These are phyloP conservation scores for Aspergillus carbonarius DNA, from an alignment of 2,329 filamentous ascomycete species.

Conservation along the genomic window DNA sequence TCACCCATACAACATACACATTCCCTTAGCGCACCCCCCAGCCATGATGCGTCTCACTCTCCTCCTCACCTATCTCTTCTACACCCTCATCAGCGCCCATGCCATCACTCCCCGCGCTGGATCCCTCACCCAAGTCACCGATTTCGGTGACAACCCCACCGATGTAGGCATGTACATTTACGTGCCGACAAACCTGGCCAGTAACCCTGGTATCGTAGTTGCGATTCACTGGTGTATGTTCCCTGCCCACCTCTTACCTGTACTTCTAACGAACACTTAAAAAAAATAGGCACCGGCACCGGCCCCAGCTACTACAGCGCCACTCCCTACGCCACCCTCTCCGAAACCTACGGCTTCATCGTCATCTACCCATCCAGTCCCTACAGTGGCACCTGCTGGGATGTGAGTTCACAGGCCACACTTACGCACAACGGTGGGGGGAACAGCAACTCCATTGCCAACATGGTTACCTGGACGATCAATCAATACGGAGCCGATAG, in stretches of 20 bases:
- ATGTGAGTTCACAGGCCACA: constrained; percentile 50
- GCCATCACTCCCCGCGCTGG: constrained; percentile 13
- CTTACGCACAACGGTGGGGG: constrained; percentile 39
- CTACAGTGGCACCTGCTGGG: constrained; percentile 58
- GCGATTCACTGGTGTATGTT: constrained; percentile 57
- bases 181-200: constrained; percentile 45
- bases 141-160: constrained; percentile 49
- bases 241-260: not conserved
- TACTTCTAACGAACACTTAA: not conserved
- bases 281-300: constrained; percentile 15
- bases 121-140: constrained; percentile 33
- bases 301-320: constrained; percentile 47
- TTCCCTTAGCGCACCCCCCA: too few relatives aligned
- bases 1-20: too few relatives aligned
- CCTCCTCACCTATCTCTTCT: constrained; percentile 2
- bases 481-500: constrained; percentile 34
- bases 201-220: constrained; percentile 54
- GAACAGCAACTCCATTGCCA: constrained; percentile 42
- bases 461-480: constrained; percentile 40
- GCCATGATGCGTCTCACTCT: not conserved
- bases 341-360: constrained; percentile 44
- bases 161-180: constrained; percentile 56
- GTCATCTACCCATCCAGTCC: constrained; percentile 59
- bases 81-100: constrained; percentile 8
- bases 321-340: constrained; percentile 55